Base-by-base conservation (phyloP, 176 grass and related monocot genomes). In the Aegilops sharonensis region DNA sequence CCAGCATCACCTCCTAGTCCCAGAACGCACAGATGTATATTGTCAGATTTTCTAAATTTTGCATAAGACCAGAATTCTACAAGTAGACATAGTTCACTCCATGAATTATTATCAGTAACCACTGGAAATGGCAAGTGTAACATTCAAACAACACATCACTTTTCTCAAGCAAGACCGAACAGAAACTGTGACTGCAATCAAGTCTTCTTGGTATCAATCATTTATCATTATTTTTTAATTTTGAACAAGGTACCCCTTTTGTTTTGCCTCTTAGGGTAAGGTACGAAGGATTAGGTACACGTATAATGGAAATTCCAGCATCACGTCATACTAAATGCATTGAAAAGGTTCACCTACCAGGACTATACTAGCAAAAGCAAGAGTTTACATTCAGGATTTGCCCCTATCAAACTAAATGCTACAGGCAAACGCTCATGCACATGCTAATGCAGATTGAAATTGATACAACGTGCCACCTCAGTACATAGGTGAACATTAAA, bases 1-100 rank as follows among this genome's bases (percentile, higher is more conserved):
- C 78, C 30, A 56, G 68, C 78, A 66, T 74, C 78, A 75, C 56
- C 85, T 50, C 56, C 78, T 87, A 30, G 68, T 39, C 14, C 5
- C 63, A 57, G 9, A 87, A 77, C 52, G 3, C 39, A 77, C 8
- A 25, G 25, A 25, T 25, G 25, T 7, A 15, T 36, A 30, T 34
- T 29, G 15, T 25, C 59, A 84, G 59, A 17, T 11, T 45, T 45
- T 45, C 42, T 11, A 45, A 50, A n/a, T 3, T 6, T 11, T 48
- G 17, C 23, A 20, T 13, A 27, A 27, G 39, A 57, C 67, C 4
- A 18, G n/a, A 83, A 72, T 9, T 42, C 9, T 60, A 42, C 9
- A 43, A 36, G 11, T 56, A n/a, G 4, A 18, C 30, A 82, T 70
- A 37, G 21, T 65, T 11, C 3, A 45, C 42, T 45, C 11, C 11